Evolutionary conservation across 306 rosid genomes (phyloP), one percentile per base, ranked within the genome.

Genomic region (Astragalus membranaceus): DNA sequence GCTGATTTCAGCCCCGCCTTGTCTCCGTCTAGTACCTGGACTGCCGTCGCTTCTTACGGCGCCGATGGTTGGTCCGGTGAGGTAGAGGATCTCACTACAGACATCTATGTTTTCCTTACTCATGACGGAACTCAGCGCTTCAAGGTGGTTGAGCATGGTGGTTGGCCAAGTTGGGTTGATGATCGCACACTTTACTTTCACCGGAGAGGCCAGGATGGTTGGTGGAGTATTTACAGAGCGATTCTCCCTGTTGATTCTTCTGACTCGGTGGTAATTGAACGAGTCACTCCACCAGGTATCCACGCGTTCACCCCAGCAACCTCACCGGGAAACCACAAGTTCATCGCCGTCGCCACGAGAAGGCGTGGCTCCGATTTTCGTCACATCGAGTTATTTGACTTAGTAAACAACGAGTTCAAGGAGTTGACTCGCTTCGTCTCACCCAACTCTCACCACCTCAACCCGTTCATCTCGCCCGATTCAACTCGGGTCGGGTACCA

Each of bases 31-130:
- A 97, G 96, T 3, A 17, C n/a, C 5, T 88, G 78, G 83, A 93
- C 94, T 0, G 97, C 98, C 5, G 97, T 82, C 0, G 98, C 93
- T 20, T 93, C 98, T 10, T 93, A 90, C 68, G 96, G 98, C 7
- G 29, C 14, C 0, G 47, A 46, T 10, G 97, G 97, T 0, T 93
- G 98, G 98, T 43, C 80, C 3, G 97, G 94, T 1, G 96, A 93
- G 8, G 89, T 88, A 0, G 85, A 90, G 73, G 98, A 90, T 12
- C 87, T 93, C 55, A 81, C 90, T 6, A 90, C 98, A 2, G 89
- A 88, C 55, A 84, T 93, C 72, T 93, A 87, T 30, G 76, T 88
- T 14, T 90, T 87, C 75, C 67, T 72, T 9, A 90, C 98, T 67
- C 78, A 78, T 3, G 98, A 93, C 13, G 97, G 97, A 11, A 75